Conservation (phyloP, 2,329 filamentous ascomycete species). For the Fusarium pseudocircinatum region DNA sequence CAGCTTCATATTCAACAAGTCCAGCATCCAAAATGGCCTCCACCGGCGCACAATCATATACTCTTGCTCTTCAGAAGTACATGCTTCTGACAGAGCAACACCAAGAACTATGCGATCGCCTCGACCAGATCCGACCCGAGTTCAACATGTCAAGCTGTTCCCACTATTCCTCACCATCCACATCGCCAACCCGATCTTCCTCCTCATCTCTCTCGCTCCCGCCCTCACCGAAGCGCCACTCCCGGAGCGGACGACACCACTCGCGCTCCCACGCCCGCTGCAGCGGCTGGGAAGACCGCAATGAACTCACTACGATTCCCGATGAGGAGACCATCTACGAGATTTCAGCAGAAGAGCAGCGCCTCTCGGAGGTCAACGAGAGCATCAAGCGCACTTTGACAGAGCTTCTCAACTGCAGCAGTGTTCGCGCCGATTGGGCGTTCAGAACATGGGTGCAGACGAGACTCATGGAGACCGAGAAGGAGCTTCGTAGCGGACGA, state of each 20-base stretch:
- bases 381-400: constrained; percentile 70
- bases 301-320: constrained; percentile 53
- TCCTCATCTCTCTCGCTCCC: constrained; percentile 58
- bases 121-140: constrained; percentile 61
- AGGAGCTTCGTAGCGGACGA: constrained; percentile 64
- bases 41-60: constrained; percentile 47
- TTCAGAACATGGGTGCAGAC: constrained; percentile 69
- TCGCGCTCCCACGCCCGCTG: constrained; percentile 44
- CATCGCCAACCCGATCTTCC: constrained; percentile 67
- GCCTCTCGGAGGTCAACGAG: constrained; percentile 66
- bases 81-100: constrained; percentile 64
- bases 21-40: constrained; percentile 44
- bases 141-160: constrained; percentile 48
- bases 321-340: constrained; percentile 60
- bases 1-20: background rate
- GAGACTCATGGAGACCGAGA: constrained; percentile 68
- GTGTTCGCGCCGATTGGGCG: constrained; percentile 59
- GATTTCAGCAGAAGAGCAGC: constrained; percentile 63
- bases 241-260: constrained; percentile 46
- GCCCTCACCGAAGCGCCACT: constrained; percentile 58
- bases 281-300: constrained; percentile 48
- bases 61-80: constrained; percentile 64
- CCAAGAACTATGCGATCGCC: constrained; percentile 60
- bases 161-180: constrained; percentile 61
- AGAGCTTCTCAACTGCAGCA: constrained; percentile 68